Conservation (phyloP, 2,329 filamentous ascomycete species). For the Xylaria sp. region DNA sequence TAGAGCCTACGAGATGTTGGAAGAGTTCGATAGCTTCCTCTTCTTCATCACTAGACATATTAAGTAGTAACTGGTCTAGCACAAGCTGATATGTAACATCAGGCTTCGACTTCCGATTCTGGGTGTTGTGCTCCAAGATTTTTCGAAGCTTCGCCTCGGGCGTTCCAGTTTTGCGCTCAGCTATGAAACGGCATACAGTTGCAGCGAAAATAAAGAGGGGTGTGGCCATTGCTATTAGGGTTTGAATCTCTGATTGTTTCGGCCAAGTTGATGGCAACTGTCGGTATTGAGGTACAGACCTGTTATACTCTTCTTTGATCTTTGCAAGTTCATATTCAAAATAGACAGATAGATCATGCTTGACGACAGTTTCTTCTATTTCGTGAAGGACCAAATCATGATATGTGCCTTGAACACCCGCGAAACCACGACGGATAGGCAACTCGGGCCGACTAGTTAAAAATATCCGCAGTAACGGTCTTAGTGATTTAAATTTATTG, state of each 20-base stretch:
- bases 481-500: not conserved
- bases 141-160: constrained; percentile 6
- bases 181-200: constrained; percentile 47
- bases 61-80: constrained; percentile 24
- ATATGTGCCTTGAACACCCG: constrained; percentile 43
- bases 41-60: constrained; percentile 13
- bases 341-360: constrained; percentile 53
- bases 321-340: constrained; percentile 47
- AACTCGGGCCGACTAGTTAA: constrained; percentile 58
- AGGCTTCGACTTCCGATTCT: constrained; percentile 23
- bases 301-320: constrained; percentile 47
- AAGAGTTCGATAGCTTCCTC: constrained; percentile 12
- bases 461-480: constrained; percentile 42
- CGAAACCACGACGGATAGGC: constrained; percentile 53
- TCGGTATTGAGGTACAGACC: not conserved
- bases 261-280: constrained; percentile 49
- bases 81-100: constrained; percentile 32
- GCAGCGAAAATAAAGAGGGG: constrained; percentile 49
- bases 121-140: constrained; percentile 3
- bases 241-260: constrained; percentile 24
- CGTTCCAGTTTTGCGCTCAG: constrained; percentile 5
- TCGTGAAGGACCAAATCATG: constrained; percentile 54
- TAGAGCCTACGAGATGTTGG: constrained; percentile 1
- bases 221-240: constrained; percentile 38
- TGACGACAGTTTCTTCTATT: constrained; percentile 46